Evolutionary conservation across 2,329 filamentous ascomycete genomes (phyloP).

Genomic region (Dothidotthia symphoricarpi): DNA sequence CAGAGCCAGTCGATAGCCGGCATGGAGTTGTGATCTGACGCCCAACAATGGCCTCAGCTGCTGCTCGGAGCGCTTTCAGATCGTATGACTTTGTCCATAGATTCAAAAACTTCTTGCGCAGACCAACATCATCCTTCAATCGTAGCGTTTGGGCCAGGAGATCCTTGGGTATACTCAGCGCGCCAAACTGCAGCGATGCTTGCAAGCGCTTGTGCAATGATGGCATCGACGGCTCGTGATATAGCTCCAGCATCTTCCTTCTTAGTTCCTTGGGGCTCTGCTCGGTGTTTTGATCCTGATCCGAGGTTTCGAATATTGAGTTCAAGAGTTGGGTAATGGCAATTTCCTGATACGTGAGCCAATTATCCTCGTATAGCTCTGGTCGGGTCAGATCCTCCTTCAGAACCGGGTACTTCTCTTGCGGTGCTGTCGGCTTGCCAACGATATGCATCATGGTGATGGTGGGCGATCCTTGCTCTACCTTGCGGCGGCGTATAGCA

Average conservation of each 20-base stretch:
- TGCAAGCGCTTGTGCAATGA: conserved; percentile 58
- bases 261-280: conserved; percentile 42
- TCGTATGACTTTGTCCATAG: conserved; percentile 61
- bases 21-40: conserved; percentile 46
- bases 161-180: conserved; percentile 56
- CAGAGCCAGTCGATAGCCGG: conserved; percentile 39
- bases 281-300: conserved; percentile 25
- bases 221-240: conserved; percentile 53
- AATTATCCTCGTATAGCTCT: conserved; percentile 62
- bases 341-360: conserved; percentile 62
- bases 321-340: conserved; percentile 62
- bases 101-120: conserved; percentile 56
- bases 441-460: conserved; percentile 36
- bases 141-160: conserved; percentile 47
- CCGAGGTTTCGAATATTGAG: conserved; percentile 49
- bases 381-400: conserved; percentile 55
- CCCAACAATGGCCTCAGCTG: conserved; percentile 60
- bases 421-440: conserved; percentile 26
- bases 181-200: conserved; percentile 58
- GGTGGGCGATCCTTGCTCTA: conserved; percentile 28
- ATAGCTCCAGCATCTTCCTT: conserved; percentile 52
- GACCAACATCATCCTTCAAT: conserved; percentile 57
- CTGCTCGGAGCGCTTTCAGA: conserved; percentile 50
- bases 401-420: conserved; percentile 53
- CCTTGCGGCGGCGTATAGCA: conserved; percentile 28